Percentiles rank a stretch among this genome's conserved stretches.
Evolutionary conservation across 805 yeast genomes (phyloP).

Genomic region (Wickerhamiella bombiphila): DNA sequence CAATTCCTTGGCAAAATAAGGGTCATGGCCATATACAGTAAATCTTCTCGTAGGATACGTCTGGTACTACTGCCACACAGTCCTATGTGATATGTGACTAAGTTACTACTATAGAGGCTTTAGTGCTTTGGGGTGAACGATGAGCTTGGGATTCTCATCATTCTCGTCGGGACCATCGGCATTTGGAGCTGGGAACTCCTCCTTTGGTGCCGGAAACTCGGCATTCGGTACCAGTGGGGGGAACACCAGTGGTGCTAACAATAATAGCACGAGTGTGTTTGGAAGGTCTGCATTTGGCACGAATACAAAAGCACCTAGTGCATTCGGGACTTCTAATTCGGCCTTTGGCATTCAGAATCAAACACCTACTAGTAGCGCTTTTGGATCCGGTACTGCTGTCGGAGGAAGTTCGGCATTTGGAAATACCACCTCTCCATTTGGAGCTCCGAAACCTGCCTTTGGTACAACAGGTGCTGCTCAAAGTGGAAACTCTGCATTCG

Average conservation of each 20-base stretch:
- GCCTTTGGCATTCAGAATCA: slow-evolving; percentile 1
- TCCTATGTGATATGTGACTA: too few relatives aligned
- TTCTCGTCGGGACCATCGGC: too few relatives aligned
- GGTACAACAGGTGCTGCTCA: too few relatives aligned
- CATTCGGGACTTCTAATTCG: slow-evolving; percentile 11
- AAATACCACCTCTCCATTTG: slow-evolving; percentile 2
- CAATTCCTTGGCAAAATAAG: too few relatives aligned
- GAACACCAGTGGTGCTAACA: too few relatives aligned
- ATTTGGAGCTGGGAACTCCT: slow-evolving; percentile 6
- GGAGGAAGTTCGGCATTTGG: slow-evolving; percentile 5
- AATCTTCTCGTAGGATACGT: too few relatives aligned
- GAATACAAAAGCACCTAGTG: slow-evolving; percentile 9
- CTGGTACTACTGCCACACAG: too few relatives aligned
- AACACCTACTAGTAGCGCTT: too few relatives aligned
- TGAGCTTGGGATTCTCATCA: too few relatives aligned
- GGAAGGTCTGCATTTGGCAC: slow-evolving; percentile 4
- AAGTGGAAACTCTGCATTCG: slow-evolving; percentile 4
- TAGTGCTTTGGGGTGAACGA: too few relatives aligned
- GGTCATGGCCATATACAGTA: too few relatives aligned
- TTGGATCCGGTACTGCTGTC: background rate
- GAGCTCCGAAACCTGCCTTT: slow-evolving; percentile 8
- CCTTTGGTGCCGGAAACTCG: slow-evolving; percentile 5
- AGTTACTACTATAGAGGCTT: too few relatives aligned
- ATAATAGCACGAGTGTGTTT: background rate
- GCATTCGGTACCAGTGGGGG: slow-evolving; percentile 12